A percentile compares a stretch with the other conserved stretches of the same genome.
phyloP scores from a whole-genome alignment of 192 early-diverging fungal genomes.

The Entomortierella beljakovae region DNA sequence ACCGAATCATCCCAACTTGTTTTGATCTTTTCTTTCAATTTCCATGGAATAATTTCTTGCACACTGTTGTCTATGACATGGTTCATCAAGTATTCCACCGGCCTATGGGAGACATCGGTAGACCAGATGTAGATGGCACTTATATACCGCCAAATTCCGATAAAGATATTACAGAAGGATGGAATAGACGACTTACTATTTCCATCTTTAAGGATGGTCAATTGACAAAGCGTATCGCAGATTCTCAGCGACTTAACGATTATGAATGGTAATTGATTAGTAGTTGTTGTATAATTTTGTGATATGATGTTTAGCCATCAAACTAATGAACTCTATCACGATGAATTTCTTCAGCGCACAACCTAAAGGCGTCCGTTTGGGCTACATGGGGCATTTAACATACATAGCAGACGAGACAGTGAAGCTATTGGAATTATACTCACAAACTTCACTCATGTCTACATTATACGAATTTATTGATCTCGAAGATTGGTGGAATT shows the following conservation, averaged over 20 bases:
- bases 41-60: conserved; percentile 99
- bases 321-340: background rate
- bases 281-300: background rate
- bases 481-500: conserved; percentile 65
- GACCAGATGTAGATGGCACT: conserved; percentile 33
- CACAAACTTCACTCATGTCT: conserved; percentile 35
- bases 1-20: conserved; percentile 73
- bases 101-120: conserved; percentile 72
- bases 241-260: conserved; percentile 88
- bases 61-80: conserved; percentile 99
- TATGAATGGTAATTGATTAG: conserved; percentile 68
- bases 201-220: conserved; percentile 88
- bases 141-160: conserved; percentile 45
- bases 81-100: conserved; percentile 97
- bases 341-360: conserved; percentile 62
- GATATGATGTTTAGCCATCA: background rate
- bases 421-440: conserved; percentile 84
- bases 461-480: conserved; percentile 58
- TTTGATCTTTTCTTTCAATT: conserved; percentile 93
- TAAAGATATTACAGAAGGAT: conserved; percentile 41
- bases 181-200: conserved; percentile 54
- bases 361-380: conserved; percentile 91
- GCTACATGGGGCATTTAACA: conserved; percentile 99
- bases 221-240: conserved; percentile 85
- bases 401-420: conserved; percentile 97